Base-by-base conservation (phyloP, 2,329 filamentous ascomycete species). In the Beauveria scarabaeidicola region DNA sequence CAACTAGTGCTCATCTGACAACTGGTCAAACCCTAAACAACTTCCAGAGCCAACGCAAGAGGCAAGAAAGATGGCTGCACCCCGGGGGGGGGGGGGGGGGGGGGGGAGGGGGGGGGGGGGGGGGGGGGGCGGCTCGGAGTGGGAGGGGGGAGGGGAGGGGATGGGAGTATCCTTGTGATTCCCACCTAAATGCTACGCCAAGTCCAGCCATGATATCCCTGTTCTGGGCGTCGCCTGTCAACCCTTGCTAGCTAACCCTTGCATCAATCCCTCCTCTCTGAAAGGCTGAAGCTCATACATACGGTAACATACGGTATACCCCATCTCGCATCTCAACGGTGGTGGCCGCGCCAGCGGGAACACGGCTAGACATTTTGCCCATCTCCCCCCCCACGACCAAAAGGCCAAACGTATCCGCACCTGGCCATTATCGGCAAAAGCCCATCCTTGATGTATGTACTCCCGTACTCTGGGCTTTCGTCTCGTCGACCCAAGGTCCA, bases 261-360 rank as follows among this genome's bases (percentile, higher is more conserved):
- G 58, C 58, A 60, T 60, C 46, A 48, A 48, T 55, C 58, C 58
- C 58, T 60, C 58, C 32, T 36, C 32, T 36, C 11, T 36, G 32
- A 36, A 36, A n/a, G n/a, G n/a, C n/a, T 23, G 32, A 29, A 38
- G 58, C 23, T 47, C 40, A 40, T 21, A 41, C 23, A 11, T 3
- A 36, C 3, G n/a, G n/a, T n/a, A n/a, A n/a, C n/a, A n/a, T n/a
- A n/a, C n/a, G n/a, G n/a, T n/a, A n/a, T n/a, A n/a, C n/a, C n/a
- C 44, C 52, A 60, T 54, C 51, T 54, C 51, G 44, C 58, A 60
- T 60, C 58, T 60, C 58, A 60, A 60, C 58, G 58, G 58, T 60
- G 44, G 44, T 27, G 32, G 32, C 44, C 52, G 58, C 51, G 58
- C 56, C 56, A 52, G 56, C 56, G 56, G 56, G 47, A 58, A 38